Conservation (phyloP, 352 stramenopile genomes). For the Globisporangium cystogenes region DNA sequence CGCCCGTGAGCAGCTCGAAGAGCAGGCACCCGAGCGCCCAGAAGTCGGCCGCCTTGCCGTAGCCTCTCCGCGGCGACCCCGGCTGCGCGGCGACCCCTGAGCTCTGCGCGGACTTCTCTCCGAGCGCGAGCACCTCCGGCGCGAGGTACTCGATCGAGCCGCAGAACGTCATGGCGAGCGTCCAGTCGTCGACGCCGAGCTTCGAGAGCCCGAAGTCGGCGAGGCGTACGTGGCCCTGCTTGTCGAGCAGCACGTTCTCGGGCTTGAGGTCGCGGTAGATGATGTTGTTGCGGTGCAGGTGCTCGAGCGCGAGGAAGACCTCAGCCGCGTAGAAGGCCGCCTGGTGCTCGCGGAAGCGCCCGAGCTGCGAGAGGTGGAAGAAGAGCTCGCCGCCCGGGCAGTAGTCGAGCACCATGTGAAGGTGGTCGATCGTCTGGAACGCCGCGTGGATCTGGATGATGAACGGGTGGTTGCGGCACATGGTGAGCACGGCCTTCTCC, state of each 20-base stretch:
- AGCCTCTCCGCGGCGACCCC: slow-evolving; percentile 27
- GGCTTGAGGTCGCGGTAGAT: slow-evolving; percentile 90
- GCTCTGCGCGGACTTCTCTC: slow-evolving; percentile 18
- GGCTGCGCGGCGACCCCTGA: neutral
- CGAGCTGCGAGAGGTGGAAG: slow-evolving; percentile 76
- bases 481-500: slow-evolving; percentile 85
- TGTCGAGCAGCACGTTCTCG: slow-evolving; percentile 88
- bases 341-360: slow-evolving; percentile 70
- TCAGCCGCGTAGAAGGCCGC: slow-evolving; percentile 87
- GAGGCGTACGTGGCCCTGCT: slow-evolving; percentile 81
- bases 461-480: slow-evolving; percentile 88
- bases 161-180: slow-evolving; percentile 73
- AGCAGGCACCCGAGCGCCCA: slow-evolving; percentile 85
- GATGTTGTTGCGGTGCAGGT: slow-evolving; percentile 66
- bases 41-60: slow-evolving; percentile 88
- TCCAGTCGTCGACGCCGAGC: slow-evolving; percentile 54
- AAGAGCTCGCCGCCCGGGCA: slow-evolving; percentile 79
- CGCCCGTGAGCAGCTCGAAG: slow-evolving; percentile 88
- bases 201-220: slow-evolving; percentile 90
- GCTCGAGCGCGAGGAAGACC: slow-evolving; percentile 75
- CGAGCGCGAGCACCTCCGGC: slow-evolving; percentile 62
- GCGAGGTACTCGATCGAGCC: slow-evolving; percentile 87
- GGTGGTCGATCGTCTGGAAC: slow-evolving; percentile 83
- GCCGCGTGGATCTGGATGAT: slow-evolving; percentile 87
- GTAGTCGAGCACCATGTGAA: slow-evolving; percentile 73